Base-by-base conservation (phyloP, 1,139 yeast genomes). In the Taiozyma sp. region DNA sequence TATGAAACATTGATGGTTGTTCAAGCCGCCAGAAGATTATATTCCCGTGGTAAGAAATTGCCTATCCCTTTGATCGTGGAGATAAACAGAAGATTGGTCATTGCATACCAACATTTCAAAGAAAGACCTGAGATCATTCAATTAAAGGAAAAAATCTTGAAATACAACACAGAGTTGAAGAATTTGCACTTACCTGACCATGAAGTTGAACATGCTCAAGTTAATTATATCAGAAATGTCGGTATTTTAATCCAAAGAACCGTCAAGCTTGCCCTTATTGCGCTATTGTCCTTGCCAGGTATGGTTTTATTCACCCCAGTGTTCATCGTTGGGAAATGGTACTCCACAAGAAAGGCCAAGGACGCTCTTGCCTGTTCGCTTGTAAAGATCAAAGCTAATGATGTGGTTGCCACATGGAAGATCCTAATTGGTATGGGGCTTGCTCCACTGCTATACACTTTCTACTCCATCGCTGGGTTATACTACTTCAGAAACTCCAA, bases 331-430 rank as follows among this genome's bases (percentile, higher is more conserved):
- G 83, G 96, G 14, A 85, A 86, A 61, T 64, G 70, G 45, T 86
- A 88, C 45, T 87, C 97, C 1, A 74, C 72, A 47, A 73, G 75
- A 58, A 90, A 90, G 68, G 90, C 95, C 34, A 74, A 69, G 51
- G 80, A 82, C 53, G 99, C 98, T 0, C 74, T 93, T 50, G 91
- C 90, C n/a, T 84, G 80, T 8, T 89, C 97, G 0, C 79, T 89
- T 1, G 99, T 93, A 35, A 93, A 93, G 66, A 85, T 93, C 56
- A 81, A 83, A 62, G 99, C 96, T 28, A 84, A 85, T 53, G 99
- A 93, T 67, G 97, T 93, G 29, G 77, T 90, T 53, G 97, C 97
- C 1, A 90, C 97, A 2, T 90, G 99, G 99, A 93, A 93, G 68
- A 83, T 93, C 44, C 74, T 93, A 57, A 91, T 93, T 44, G 83